Conservation (phyloP, 352 stramenopile species). For the Phytophthora tubulina region DNA sequence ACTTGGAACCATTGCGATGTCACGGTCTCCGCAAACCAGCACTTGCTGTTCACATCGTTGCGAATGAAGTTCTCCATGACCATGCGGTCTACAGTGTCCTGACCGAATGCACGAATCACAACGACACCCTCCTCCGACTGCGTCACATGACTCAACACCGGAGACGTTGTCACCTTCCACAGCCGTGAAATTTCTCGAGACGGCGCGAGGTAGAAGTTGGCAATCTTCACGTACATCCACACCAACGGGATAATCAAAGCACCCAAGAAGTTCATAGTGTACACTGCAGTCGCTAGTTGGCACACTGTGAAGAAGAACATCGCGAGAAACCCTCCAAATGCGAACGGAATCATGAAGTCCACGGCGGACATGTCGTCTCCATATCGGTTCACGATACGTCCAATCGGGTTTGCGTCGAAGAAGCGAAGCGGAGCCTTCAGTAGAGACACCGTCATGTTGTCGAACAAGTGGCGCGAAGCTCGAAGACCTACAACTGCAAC, state of each 20-base stretch:
- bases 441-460: conserved; percentile 83
- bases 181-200: conserved; percentile 59
- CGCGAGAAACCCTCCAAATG: conserved; percentile 52
- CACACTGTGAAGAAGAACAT: conserved; percentile 77
- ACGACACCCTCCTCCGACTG: conserved; percentile 45
- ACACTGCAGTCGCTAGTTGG: conserved; percentile 78
- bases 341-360: conserved; percentile 71
- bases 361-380: conserved; percentile 88
- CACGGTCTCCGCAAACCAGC: conserved; percentile 42
- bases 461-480: conserved; percentile 70
- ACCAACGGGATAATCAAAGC: conserved; percentile 80
- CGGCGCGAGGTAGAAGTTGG: conserved; percentile 47
- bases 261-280: conserved; percentile 80
- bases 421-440: conserved; percentile 89
- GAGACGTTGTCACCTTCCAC: conserved; percentile 47
- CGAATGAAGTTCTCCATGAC: conserved; percentile 37
- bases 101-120: conserved; percentile 53
- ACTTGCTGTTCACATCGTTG: conserved; percentile 44
- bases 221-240: conserved; percentile 78
- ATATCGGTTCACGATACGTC: conserved; percentile 92
- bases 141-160: conserved; percentile 51
- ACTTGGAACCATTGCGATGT: conserved; percentile 56
- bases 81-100: conserved; percentile 26
- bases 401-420: conserved; percentile 92
- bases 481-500: conserved; percentile 51